Evolutionary conservation across 371 early-diverging fungal genomes (phyloP).

Genomic region (Gilbertella persicaria): DNA sequence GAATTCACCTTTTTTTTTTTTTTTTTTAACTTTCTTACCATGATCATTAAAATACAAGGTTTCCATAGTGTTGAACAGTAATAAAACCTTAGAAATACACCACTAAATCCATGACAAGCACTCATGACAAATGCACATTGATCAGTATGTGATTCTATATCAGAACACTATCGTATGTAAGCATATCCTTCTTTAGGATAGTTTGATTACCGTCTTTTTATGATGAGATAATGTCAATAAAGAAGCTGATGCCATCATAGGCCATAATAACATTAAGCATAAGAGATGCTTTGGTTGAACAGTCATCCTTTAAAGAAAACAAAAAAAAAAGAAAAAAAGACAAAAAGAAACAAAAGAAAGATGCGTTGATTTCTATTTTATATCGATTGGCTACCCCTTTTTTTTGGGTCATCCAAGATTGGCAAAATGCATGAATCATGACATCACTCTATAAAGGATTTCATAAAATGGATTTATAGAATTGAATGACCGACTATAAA

Average conservation of each 20-base stretch:
- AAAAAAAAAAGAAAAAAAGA: not conserved
- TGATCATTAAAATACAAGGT: constrained; percentile 39
- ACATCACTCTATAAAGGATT: no score
- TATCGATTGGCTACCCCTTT: not conserved
- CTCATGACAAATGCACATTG: constrained; percentile 42
- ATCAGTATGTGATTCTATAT: constrained; percentile 36
- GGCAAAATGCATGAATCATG: not conserved
- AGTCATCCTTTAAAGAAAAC: not conserved
- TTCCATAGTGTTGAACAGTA: constrained; percentile 55
- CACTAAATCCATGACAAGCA: constrained; percentile 42
- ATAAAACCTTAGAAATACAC: constrained; percentile 55
- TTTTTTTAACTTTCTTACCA: no score
- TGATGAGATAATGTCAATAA: constrained; percentile 12
- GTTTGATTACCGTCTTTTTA: constrained; percentile 15
- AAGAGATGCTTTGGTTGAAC: not conserved
- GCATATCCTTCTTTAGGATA: no score
- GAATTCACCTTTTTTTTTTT: not conserved
- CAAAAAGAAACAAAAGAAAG: not conserved
- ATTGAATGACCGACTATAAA: no score
- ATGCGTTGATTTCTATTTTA: not conserved
- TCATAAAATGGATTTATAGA: no score
- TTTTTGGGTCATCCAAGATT: not conserved
- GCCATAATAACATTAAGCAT: constrained; percentile 6
- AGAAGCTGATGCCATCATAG: constrained; percentile 17
- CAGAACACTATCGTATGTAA: constrained; percentile 41